Evolutionary conservation across 257 asterid species (phyloP).

Genomic region (Ballota nigra): DNA sequence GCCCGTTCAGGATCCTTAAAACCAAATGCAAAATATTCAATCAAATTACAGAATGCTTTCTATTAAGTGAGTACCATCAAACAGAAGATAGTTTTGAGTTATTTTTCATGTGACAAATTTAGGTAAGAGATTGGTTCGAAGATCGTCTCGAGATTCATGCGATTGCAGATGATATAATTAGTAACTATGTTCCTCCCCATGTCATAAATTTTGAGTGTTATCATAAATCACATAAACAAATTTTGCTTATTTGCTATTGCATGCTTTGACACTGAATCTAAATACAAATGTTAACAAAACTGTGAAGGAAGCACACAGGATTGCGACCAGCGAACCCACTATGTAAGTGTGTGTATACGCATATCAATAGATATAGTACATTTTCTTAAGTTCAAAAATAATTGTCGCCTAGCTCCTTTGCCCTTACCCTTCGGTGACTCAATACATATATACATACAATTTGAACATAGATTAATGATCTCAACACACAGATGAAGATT

Average conservation of each 20-base stretch:
- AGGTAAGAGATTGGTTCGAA: too few relatives aligned
- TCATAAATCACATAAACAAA: background rate
- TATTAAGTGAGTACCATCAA: background rate
- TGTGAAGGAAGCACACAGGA: background rate
- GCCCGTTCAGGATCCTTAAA: constrained; percentile 85
- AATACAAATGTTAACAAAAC: background rate
- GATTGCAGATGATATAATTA: too few relatives aligned
- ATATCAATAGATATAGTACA: background rate
- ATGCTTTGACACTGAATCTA: background rate
- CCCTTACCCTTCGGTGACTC: background rate
- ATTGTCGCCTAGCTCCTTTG: background rate
- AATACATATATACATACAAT: background rate
- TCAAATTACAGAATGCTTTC: background rate
- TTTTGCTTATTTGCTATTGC: background rate
- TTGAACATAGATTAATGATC: constrained; percentile 7
- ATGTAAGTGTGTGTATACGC: background rate
- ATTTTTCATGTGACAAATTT: too few relatives aligned
- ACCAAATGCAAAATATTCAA: constrained; percentile 20
- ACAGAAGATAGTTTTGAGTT: too few relatives aligned
- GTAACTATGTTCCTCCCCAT: too few relatives aligned
- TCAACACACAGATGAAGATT: constrained; percentile 29
- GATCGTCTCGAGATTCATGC: too few relatives aligned
- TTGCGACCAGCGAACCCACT: background rate
- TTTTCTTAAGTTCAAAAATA: background rate
- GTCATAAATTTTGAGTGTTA: too few relatives aligned